Conservation (phyloP, 371 early-diverging fungal genomes). For the Blyttiomyces sp. region DNA sequence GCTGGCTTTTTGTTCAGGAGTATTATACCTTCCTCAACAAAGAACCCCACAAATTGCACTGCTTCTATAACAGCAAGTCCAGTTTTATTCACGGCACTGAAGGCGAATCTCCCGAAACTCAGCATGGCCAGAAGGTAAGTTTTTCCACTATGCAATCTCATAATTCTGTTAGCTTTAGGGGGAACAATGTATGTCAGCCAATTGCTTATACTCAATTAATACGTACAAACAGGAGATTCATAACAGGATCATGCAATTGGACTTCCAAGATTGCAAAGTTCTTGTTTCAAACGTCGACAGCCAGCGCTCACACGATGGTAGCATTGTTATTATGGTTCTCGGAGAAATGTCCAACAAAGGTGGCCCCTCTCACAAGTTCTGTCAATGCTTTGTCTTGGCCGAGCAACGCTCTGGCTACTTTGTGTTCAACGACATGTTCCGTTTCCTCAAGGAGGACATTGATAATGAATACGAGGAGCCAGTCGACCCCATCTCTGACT, state of each 20-base stretch:
- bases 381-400: slow-evolving; percentile 91
- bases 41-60: slow-evolving; percentile 77
- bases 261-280: slow-evolving; percentile 77
- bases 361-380: slow-evolving; percentile 77
- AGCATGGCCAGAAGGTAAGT: slow-evolving; percentile 68
- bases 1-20: slow-evolving; percentile 92
- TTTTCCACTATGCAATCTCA: slow-evolving; percentile 1
- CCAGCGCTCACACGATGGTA: slow-evolving; percentile 69
- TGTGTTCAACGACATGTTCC: slow-evolving; percentile 92
- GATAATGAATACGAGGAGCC: slow-evolving; percentile 52
- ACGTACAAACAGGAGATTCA: slow-evolving; percentile 62
- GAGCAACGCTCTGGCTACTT: slow-evolving; percentile 87
- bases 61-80: slow-evolving; percentile 84
- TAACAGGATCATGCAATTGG: slow-evolving; percentile 65
- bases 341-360: slow-evolving; percentile 88
- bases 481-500: slow-evolving; percentile 23
- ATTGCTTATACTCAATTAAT: too few relatives aligned
- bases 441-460: slow-evolving; percentile 84
- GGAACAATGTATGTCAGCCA: slow-evolving; percentile 3
- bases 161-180: slow-evolving; percentile 1
- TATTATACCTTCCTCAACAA: slow-evolving; percentile 92
- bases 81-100: slow-evolving; percentile 79
- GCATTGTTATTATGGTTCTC: slow-evolving; percentile 86
- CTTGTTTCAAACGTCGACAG: slow-evolving; percentile 86
- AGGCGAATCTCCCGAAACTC: slow-evolving; percentile 63